Evolutionary conservation across 1,284 basidiomycete genomes (phyloP).

Genomic region (Moesziomyces parantarcticus): DNA sequence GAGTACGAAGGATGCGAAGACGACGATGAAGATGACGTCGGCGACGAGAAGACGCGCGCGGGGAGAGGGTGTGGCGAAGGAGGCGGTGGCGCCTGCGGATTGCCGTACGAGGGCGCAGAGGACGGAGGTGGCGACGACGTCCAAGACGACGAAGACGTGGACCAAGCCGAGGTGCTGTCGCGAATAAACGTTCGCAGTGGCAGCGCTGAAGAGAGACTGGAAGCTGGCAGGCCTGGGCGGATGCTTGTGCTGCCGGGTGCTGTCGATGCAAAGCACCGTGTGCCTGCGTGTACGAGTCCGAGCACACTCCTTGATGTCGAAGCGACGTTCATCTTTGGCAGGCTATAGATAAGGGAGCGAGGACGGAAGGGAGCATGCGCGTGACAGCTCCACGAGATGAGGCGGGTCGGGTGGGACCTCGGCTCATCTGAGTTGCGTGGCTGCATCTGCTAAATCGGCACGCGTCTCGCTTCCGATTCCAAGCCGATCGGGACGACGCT

Average conservation of each 20-base stretch:
- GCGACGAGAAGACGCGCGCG: constrained; percentile 24
- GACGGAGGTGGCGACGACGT: constrained; percentile 14
- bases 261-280: constrained; percentile 3
- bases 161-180: constrained; percentile 28
- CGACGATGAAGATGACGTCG: constrained; percentile 12
- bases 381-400: too few species aligned
- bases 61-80: constrained; percentile 24
- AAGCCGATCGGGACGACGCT: too few species aligned
- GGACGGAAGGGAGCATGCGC: too few species aligned
- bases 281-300: constrained; percentile 3
- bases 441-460: too few species aligned
- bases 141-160: constrained; percentile 28
- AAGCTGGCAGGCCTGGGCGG: constrained; percentile 7
- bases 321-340: neutral
- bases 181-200: constrained; percentile 29
- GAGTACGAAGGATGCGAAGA: constrained; percentile 20
- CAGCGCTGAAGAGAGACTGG: neutral
- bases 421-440: too few species aligned
- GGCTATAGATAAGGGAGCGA: too few species aligned
- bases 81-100: constrained; percentile 3
- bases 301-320: neutral
- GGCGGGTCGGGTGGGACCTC: too few species aligned
- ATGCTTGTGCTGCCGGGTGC: constrained; percentile 5
- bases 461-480: too few species aligned
- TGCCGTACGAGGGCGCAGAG: constrained; percentile 1